A percentile compares a stretch with the other conserved stretches of the same genome.
Evolutionary conservation across 2,329 filamentous ascomycete species (phyloP).

Genomic region (Onygenales sp.): DNA sequence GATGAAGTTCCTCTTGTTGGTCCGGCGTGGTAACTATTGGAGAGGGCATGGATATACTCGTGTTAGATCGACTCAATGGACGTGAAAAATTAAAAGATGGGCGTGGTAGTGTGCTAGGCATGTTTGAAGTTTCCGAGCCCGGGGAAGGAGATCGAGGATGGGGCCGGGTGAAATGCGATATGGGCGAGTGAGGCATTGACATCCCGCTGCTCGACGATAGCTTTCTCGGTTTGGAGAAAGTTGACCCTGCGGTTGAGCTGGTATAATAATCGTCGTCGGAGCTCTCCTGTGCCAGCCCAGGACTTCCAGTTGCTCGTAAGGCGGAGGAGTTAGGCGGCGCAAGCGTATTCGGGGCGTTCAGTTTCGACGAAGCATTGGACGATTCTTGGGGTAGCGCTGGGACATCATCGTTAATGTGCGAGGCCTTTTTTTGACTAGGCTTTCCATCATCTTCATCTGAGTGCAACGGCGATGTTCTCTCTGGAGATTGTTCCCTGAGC

Average conservation of each 20-base stretch:
- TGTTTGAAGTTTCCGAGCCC: conserved; percentile 67
- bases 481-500: conserved; percentile 24
- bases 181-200: conserved; percentile 51
- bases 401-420: conserved; percentile 14
- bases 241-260: conserved; percentile 46
- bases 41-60: conserved; percentile 27
- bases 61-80: conserved; percentile 58
- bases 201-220: conserved; percentile 62
- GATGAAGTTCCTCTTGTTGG: conserved; percentile 31
- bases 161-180: conserved; percentile 53
- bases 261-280: conserved; percentile 63
- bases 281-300: conserved; percentile 54
- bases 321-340: conserved; percentile 38
- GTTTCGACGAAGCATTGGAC: conserved; percentile 27
- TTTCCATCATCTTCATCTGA: conserved; percentile 1
- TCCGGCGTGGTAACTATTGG: conserved; percentile 31
- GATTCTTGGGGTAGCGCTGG: conserved; percentile 19
- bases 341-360: conserved; percentile 32
- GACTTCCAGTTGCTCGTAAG: conserved; percentile 36
- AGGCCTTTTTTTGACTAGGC: conserved; percentile 7
- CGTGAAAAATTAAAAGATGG: conserved; percentile 91
- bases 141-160: conserved; percentile 73
- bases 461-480: conserved; percentile 13
- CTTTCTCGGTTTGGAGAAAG: conserved; percentile 64
- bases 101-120: conserved; percentile 49